phyloP scores from a whole-genome alignment of 257 asterid species.

The Marsdenia floribunda region DNA sequence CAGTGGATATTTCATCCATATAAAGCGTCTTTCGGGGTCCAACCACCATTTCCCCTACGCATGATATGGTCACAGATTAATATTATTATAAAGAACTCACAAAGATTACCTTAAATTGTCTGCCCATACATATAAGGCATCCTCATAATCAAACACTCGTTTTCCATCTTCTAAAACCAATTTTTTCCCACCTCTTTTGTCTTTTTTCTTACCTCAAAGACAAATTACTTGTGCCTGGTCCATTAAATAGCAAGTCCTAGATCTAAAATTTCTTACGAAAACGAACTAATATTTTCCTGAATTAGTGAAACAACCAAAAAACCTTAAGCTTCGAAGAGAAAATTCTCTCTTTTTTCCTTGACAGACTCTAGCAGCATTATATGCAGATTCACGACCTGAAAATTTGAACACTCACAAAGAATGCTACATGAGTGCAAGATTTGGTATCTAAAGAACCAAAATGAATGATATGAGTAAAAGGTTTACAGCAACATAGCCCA shows the following conservation, averaged over 20 bases:
- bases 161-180: background rate
- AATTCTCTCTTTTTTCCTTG: background rate
- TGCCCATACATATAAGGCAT: background rate
- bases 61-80: background rate
- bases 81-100: background rate
- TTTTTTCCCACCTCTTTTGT: background rate
- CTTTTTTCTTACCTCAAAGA: background rate
- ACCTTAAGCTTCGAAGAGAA: background rate
- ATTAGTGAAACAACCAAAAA: background rate
- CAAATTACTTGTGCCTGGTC: background rate
- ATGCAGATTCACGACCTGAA: background rate
- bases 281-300: background rate
- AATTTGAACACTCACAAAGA: background rate
- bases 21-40: constrained; percentile 88
- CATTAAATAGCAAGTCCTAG: background rate
- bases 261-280: background rate
- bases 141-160: background rate
- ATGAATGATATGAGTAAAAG: background rate
- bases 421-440: background rate
- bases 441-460: background rate
- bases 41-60: constrained; percentile 83
- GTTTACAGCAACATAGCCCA: background rate
- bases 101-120: background rate
- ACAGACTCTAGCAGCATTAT: background rate
- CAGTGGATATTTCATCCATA: constrained; percentile 96